A percentile compares a stretch with the other conserved stretches of the same genome.
Evolutionary conservation across 495 filamentous ascomycete species (phyloP).

Genomic region (Astrocystis sublimbata): DNA sequence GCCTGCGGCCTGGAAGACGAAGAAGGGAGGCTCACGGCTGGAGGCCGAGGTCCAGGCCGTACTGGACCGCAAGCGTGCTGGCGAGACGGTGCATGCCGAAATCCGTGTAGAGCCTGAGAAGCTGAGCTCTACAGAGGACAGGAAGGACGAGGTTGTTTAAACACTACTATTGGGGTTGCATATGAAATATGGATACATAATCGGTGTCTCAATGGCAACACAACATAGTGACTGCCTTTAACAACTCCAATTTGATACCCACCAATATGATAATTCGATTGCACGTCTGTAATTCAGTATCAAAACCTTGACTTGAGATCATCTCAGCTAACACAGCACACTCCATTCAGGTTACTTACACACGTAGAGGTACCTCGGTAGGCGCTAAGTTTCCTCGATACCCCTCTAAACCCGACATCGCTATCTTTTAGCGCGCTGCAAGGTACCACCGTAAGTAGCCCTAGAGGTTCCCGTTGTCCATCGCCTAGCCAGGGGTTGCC

Average conservation of each 20-base stretch:
- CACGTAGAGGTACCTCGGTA: no score
- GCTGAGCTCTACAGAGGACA: slow-evolving; percentile 15
- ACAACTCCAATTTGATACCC: no score
- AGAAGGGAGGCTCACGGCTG: slow-evolving; percentile 52
- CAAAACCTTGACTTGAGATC: no score
- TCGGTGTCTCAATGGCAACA: neutral
- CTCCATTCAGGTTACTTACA: no score
- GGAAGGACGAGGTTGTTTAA: slow-evolving; percentile 17
- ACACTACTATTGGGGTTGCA: neutral
- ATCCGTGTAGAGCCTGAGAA: slow-evolving; percentile 20
- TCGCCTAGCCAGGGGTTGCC: no score
- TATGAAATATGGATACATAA: no score
- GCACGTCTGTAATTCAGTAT: no score
- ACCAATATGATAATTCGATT: no score
- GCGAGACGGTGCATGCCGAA: slow-evolving; percentile 27
- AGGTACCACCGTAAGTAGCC: neutral
- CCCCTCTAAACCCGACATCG: neutral
- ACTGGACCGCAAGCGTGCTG: slow-evolving; percentile 29
- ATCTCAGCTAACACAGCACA: no score
- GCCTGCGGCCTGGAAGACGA: slow-evolving; percentile 60
- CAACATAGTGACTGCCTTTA: no score
- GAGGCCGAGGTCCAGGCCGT: slow-evolving; percentile 47
- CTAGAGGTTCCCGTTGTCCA: neutral
- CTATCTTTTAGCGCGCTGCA: neutral
- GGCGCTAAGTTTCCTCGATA: no score